Conservation (phyloP, 805 yeast species). For the Candida nonsorbophila region DNA sequence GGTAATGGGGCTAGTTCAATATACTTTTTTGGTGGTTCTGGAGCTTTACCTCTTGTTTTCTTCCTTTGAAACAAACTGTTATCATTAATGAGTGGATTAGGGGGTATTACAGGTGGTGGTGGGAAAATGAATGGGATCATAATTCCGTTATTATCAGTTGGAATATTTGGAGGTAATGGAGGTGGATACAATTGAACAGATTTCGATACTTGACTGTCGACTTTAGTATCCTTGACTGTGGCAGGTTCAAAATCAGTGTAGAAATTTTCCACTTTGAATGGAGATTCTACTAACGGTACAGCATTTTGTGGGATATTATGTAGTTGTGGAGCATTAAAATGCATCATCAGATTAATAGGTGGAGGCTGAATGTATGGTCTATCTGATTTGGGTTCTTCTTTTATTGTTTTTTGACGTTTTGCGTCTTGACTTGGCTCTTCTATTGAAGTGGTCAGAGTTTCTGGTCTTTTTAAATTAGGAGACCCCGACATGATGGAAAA, state of each 20-base stretch:
- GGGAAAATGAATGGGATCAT: constrained; percentile 43
- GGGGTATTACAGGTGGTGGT: constrained; percentile 32
- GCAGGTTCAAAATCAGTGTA: constrained; percentile 25
- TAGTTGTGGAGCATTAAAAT: constrained; percentile 13
- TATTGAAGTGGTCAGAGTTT: background rate
- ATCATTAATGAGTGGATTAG: constrained; percentile 15
- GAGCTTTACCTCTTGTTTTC: background rate
- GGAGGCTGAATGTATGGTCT: background rate
- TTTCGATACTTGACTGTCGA: constrained; percentile 15
- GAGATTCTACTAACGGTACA: constrained; percentile 29
- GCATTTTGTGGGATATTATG: constrained; percentile 34
- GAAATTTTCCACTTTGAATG: constrained; percentile 25
- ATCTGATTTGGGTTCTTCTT: no score
- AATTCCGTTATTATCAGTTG: constrained; percentile 17
- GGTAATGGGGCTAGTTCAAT: constrained; percentile 35
- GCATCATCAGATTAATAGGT: background rate
- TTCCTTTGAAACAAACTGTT: constrained; percentile 2
- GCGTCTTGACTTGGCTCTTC: background rate
- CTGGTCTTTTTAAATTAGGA: no score
- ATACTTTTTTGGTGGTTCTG: constrained; percentile 1
- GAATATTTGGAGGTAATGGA: constrained; percentile 29
- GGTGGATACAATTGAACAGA: constrained; percentile 30
- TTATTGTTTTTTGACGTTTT: background rate
- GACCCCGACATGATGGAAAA: no score
- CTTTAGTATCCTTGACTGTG: constrained; percentile 7